A percentile compares a stretch with the other conserved stretches of the same genome.
Evolutionary conservation across 352 stramenopile genomes (phyloP).

Genomic region (Phytophthora boehmeriae): DNA sequence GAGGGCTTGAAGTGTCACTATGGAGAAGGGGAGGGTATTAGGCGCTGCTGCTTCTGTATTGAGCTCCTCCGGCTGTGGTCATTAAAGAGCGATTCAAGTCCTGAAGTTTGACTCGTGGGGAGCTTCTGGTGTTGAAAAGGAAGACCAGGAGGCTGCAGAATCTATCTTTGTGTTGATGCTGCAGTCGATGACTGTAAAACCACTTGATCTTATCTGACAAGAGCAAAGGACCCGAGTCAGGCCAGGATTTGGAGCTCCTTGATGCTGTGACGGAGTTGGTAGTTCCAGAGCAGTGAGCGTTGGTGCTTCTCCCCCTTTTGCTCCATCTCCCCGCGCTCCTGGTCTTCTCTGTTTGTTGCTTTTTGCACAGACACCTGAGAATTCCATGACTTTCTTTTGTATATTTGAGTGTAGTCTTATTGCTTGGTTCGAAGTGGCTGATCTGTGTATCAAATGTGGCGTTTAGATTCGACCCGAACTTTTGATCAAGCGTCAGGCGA

Average conservation of each 20-base stretch:
- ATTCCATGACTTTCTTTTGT: conserved; percentile 16
- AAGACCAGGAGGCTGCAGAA: conserved; percentile 49
- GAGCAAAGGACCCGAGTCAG: conserved; percentile 15
- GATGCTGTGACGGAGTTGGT: conserved; percentile 13
- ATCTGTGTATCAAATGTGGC: conserved; percentile 5
- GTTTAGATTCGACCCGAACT: conserved; percentile 83
- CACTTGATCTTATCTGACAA: conserved; percentile 90
- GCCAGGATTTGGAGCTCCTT: background rate
- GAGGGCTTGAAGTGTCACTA: conserved; percentile 12
- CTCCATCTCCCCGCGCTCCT: conserved; percentile 15
- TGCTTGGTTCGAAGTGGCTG: conserved; percentile 8
- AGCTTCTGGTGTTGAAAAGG: conserved; percentile 38
- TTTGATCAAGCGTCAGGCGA: conserved; percentile 77
- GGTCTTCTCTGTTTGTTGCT: background rate
- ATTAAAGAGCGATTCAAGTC: too few species aligned
- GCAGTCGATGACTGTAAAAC: conserved; percentile 79
- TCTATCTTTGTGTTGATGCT: background rate
- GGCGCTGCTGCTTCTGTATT: conserved; percentile 17
- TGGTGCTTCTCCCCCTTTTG: background rate
- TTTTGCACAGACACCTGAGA: conserved; percentile 34
- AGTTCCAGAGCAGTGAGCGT: conserved; percentile 18
- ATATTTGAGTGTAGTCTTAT: background rate
- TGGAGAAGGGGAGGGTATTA: conserved; percentile 1
- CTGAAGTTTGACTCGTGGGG: conserved; percentile 3
- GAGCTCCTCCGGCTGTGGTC: conserved; percentile 31